phyloP scores from a whole-genome alignment of 768 basidiomycete genomes.

The Melanogaster broomeanus region DNA sequence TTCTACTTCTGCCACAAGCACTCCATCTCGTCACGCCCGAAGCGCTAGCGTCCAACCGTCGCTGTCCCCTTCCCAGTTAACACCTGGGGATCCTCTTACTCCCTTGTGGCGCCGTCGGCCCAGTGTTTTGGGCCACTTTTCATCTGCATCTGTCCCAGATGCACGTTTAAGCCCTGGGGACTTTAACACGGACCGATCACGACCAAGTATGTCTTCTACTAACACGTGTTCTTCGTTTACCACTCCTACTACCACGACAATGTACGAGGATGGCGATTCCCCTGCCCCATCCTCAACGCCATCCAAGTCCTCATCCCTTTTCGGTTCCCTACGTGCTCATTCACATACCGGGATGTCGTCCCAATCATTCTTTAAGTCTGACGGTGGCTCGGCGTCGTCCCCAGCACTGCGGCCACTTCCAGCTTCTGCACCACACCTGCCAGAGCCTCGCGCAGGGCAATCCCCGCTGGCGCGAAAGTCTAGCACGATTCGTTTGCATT shows the following conservation, averaged over 20 bases:
- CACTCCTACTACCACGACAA: conserved; percentile 31
- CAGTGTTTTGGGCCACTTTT: conserved; percentile 64
- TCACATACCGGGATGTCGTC: conserved; percentile 30
- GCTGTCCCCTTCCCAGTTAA: conserved; percentile 19
- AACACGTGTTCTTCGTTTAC: conserved; percentile 53
- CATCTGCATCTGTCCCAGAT: conserved; percentile 48
- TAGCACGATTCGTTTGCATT: conserved; percentile 34
- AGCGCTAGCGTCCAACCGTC: conserved; percentile 53
- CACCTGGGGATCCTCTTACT: conserved; percentile 7
- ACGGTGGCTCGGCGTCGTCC: conserved; percentile 26
- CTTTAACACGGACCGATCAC: conserved; percentile 42
- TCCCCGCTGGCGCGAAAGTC: conserved; percentile 32
- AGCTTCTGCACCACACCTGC: conserved; percentile 40
- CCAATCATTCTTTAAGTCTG: conserved; percentile 34
- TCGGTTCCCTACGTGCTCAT: conserved; percentile 34
- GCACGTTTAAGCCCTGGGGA: conserved; percentile 45
- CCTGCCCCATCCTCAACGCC: conserved; percentile 40
- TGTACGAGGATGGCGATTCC: conserved; percentile 43
- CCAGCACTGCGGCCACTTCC: conserved; percentile 42
- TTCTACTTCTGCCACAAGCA: conserved; percentile 27
- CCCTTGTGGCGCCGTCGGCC: conserved; percentile 58
- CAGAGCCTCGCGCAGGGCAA: conserved; percentile 35
- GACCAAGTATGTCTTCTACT: conserved; percentile 63
- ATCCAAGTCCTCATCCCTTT: conserved; percentile 34
- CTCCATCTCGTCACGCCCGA: conserved; percentile 42